These are phyloP conservation scores for Penicillium sp. DNA, from an alignment of 2,329 filamentous ascomycete species.

Conservation along the genomic window DNA sequence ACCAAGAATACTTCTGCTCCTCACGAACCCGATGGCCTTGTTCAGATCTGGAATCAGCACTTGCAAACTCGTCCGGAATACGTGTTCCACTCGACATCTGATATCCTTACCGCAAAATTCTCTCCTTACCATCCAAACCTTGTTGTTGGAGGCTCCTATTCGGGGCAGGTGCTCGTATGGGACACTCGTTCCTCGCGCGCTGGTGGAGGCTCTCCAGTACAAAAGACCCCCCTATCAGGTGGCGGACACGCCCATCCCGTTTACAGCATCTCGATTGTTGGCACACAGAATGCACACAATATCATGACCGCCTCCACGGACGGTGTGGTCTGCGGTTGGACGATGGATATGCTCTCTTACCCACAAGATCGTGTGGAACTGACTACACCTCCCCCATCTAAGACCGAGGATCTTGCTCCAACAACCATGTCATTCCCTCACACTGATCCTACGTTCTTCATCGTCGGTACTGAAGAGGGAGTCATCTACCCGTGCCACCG, in stretches of 20 bases:
- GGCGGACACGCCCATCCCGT: conserved; percentile 95
- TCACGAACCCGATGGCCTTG: conserved; percentile 86
- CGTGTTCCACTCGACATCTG: conserved; percentile 92
- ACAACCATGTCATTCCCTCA: conserved; percentile 94
- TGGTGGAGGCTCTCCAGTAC: conserved; percentile 67
- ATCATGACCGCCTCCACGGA: conserved; percentile 97
- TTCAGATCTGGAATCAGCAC: conserved; percentile 96
- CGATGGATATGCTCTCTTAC: conserved; percentile 94
- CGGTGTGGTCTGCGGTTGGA: conserved; percentile 95
- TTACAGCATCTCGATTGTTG: conserved; percentile 92
- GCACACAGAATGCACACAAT: conserved; percentile 98
- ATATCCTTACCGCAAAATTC: conserved; percentile 93
- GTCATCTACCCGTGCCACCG: conserved; percentile 94
- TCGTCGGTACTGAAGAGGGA: conserved; percentile 95
- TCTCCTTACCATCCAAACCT: conserved; percentile 98
- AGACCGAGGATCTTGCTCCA: conserved; percentile 91
- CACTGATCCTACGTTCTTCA: conserved; percentile 94
- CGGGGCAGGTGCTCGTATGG: conserved; percentile 94
- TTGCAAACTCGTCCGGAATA: conserved; percentile 94
- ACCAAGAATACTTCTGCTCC: conserved; percentile 96
- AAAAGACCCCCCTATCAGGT: conserved; percentile 93
- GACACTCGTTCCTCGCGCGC: conserved; percentile 87
- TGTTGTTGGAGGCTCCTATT: conserved; percentile 94
- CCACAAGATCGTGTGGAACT: conserved; percentile 92
- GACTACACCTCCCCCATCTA: conserved; percentile 78